A percentile compares a stretch with the other conserved stretches of the same genome.
Evolutionary conservation across 2,329 filamentous ascomycete species (phyloP).

Genomic region (Arthrobotrys iridis): DNA sequence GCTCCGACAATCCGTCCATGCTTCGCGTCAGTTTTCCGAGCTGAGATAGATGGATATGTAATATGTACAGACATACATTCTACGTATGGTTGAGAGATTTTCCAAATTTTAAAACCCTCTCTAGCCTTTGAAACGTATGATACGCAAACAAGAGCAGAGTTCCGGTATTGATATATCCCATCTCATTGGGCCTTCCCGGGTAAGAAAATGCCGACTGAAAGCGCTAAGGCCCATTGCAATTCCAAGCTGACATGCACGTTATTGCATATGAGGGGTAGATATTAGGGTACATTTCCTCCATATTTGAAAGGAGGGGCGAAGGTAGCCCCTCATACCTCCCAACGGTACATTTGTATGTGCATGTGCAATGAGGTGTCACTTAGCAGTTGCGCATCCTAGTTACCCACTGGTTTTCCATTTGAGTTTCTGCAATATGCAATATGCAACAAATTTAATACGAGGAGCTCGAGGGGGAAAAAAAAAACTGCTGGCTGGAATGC

Average conservation of each 20-base stretch:
- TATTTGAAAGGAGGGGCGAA: slow-evolving; percentile 26
- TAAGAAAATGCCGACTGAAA: slow-evolving; percentile 47
- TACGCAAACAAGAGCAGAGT: background rate
- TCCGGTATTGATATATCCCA: slow-evolving; percentile 16
- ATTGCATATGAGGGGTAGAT: slow-evolving; percentile 34
- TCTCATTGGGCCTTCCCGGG: slow-evolving; percentile 20
- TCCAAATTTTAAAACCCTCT: background rate
- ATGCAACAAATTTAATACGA: slow-evolving; percentile 43
- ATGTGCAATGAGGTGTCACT: slow-evolving; percentile 54
- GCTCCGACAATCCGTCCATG: background rate
- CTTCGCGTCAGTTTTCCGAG: slow-evolving; percentile 1
- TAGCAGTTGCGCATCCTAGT: slow-evolving; percentile 26
- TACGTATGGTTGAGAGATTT: slow-evolving; percentile 11
- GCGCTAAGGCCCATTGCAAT: slow-evolving; percentile 26
- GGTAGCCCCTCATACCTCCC: slow-evolving; percentile 34
- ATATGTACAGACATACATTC: slow-evolving; percentile 8
- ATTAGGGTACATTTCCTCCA: slow-evolving; percentile 6
- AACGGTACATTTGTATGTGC: slow-evolving; percentile 35
- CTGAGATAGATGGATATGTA: background rate
- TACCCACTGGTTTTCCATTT: slow-evolving; percentile 39
- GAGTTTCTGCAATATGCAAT: slow-evolving; percentile 45
- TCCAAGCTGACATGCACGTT: slow-evolving; percentile 38
- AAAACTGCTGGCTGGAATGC: slow-evolving; percentile 21
- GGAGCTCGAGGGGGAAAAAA: slow-evolving; percentile 29
- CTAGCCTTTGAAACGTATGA: slow-evolving; percentile 2